Percentiles rank a stretch among this genome's conserved stretches.
Conservation (phyloP, 257 asterid species). For the Craterostigma plantagineum region DNA sequence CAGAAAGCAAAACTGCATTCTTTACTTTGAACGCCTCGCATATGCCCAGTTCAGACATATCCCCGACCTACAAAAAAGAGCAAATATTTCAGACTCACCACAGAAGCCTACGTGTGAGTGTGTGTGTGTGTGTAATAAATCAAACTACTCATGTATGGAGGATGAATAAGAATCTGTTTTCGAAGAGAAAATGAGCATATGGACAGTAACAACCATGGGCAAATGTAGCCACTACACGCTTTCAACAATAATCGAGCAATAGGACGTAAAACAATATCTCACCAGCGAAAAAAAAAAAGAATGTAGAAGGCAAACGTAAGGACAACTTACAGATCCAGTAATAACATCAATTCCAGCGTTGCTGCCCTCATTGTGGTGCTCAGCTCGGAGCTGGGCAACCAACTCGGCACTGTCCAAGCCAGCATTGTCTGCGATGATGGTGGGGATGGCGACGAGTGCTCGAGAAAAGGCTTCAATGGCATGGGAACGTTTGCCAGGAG, state of each 20-base stretch:
- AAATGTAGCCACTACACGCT: too few relatives aligned
- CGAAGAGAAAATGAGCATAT: too few relatives aligned
- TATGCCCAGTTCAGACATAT: conserved; percentile 63
- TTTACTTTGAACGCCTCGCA: conserved; percentile 83
- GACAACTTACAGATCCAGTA: conserved; percentile 59
- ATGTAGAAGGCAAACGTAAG: not conserved
- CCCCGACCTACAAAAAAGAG: conserved; percentile 47
- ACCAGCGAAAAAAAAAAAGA: not conserved
- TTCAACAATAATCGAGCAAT: too few relatives aligned
- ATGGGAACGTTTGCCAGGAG: conserved; percentile 79
- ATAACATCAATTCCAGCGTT: conserved; percentile 76
- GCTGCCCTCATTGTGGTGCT: conserved; percentile 69
- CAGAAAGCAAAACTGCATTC: conserved; percentile 71
- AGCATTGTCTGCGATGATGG: conserved; percentile 83
- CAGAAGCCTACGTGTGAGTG: too few relatives aligned
- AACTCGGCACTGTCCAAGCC: conserved; percentile 82
- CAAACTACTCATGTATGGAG: not conserved
- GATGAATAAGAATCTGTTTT: not conserved
- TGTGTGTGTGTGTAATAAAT: not conserved
- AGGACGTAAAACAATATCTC: not conserved
- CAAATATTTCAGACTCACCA: too few relatives aligned
- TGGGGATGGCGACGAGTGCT: conserved; percentile 74
- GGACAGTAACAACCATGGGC: too few relatives aligned
- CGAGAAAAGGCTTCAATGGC: conserved; percentile 88
- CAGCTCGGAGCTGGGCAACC: conserved; percentile 83